Evolutionary conservation across 768 basidiomycete genomes (phyloP).

Genomic region (Cyathus striatus): DNA sequence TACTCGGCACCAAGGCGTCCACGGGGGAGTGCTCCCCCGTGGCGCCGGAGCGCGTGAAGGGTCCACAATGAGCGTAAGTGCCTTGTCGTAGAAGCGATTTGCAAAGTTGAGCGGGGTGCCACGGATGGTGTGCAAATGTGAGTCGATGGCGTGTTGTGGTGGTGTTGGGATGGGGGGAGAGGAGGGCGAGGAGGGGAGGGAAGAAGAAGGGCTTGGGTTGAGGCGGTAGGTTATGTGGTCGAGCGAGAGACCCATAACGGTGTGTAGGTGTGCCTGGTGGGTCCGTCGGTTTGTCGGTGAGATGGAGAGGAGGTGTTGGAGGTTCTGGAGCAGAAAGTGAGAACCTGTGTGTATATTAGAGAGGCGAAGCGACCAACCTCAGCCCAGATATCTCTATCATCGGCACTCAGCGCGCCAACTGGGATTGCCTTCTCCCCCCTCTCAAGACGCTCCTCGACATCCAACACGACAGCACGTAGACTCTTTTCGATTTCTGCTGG

Average conservation of each 20-base stretch:
- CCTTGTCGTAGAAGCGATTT: conserved; percentile 92
- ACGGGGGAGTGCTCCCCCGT: conserved; percentile 89
- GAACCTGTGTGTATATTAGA: conserved; percentile 1
- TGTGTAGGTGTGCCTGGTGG: conserved; percentile 63
- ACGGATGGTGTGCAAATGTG: conserved; percentile 73
- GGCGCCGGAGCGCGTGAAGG: conserved; percentile 77
- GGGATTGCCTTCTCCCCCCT: conserved; percentile 53
- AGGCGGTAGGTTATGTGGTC: conserved; percentile 62
- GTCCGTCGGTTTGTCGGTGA: conserved; percentile 59
- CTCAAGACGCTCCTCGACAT: conserved; percentile 48
- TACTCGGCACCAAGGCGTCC: conserved; percentile 87
- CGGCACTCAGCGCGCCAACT: conserved; percentile 72
- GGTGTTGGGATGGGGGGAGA: conserved; percentile 21
- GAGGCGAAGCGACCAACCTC: conserved; percentile 38
- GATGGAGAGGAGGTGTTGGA: conserved; percentile 60
- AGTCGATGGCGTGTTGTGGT: conserved; percentile 43
- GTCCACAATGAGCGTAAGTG: conserved; percentile 78
- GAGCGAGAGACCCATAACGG: conserved; percentile 75
- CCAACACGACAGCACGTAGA: conserved; percentile 43
- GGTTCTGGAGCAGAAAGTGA: conserved; percentile 47
- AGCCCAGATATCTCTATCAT: conserved; percentile 80
- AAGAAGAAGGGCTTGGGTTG: conserved; percentile 17
- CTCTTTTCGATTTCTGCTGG: conserved; percentile 37
- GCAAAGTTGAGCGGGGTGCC: conserved; percentile 53
- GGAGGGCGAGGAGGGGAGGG: conserved; percentile 8